A percentile compares a stretch with the other conserved stretches of the same genome.
Evolutionary conservation across 2,329 filamentous ascomycete species (phyloP).

Genomic region (Pestalotiopsis sp.): DNA sequence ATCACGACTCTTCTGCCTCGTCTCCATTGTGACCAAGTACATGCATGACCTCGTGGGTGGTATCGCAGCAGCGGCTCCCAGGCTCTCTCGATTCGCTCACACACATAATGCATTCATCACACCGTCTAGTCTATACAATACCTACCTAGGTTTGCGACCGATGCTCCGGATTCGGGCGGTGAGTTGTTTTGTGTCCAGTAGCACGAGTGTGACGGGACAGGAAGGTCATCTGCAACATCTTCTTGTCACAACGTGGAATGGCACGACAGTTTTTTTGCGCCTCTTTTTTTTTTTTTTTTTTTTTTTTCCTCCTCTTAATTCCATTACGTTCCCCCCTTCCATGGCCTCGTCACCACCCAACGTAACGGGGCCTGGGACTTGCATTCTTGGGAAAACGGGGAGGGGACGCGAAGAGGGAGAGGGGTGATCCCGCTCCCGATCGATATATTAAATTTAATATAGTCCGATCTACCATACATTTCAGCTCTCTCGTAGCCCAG

Average conservation of each 20-base stretch:
- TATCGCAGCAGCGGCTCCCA: too few relatives aligned
- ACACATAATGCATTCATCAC: too few relatives aligned
- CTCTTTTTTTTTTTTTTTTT: background rate
- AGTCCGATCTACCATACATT: background rate
- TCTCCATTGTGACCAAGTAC: too few relatives aligned
- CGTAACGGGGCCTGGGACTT: background rate
- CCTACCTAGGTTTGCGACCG: background rate
- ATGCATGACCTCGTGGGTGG: too few relatives aligned
- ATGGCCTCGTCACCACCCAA: background rate
- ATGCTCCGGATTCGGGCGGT: background rate
- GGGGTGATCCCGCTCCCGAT: constrained; percentile 21
- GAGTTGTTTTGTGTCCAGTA: background rate
- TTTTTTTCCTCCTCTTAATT: background rate
- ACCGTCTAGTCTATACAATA: background rate
- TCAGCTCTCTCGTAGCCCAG: background rate
- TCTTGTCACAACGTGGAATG: background rate
- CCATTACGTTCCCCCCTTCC: background rate
- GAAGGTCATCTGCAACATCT: background rate
- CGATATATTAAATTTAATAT: constrained; percentile 29
- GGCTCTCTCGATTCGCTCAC: too few relatives aligned
- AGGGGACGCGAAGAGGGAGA: too few relatives aligned
- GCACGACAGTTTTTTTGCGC: background rate
- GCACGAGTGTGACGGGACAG: background rate
- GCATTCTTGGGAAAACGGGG: background rate
- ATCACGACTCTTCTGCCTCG: too few relatives aligned